Evolutionary conservation across 1,139 yeast species (phyloP).

Genomic region (Yamadazyma trypodendri): DNA sequence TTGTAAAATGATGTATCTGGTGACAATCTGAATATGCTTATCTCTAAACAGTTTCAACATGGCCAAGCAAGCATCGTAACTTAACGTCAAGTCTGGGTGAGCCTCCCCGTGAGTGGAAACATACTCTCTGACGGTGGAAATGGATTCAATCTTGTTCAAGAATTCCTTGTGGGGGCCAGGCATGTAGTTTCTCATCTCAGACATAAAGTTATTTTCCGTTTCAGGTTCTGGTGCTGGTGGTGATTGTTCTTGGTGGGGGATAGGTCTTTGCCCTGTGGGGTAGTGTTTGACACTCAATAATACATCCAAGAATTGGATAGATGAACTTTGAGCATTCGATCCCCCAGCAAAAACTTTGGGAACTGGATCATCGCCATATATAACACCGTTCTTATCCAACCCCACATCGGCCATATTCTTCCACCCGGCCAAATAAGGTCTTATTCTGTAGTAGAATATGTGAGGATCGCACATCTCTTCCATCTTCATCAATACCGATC

Average conservation of each 20-base stretch:
- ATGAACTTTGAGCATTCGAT: constrained; percentile 88
- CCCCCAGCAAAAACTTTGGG: constrained; percentile 81
- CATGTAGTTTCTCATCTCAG: constrained; percentile 87
- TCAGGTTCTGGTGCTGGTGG: neutral
- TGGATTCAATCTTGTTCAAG: constrained; percentile 54
- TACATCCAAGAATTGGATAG: constrained; percentile 83
- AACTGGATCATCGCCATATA: constrained; percentile 64
- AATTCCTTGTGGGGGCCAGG: constrained; percentile 82
- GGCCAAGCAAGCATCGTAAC: constrained; percentile 89
- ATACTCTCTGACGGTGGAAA: constrained; percentile 61
- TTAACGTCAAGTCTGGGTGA: constrained; percentile 58
- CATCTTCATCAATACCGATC: constrained; percentile 77
- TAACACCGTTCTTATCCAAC: constrained; percentile 68
- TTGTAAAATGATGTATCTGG: constrained; percentile 79
- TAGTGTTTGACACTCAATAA: constrained; percentile 73
- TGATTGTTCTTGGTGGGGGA: constrained; percentile 23
- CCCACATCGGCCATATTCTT: constrained; percentile 89
- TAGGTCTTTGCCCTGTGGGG: constrained; percentile 66
- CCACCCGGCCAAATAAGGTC: constrained; percentile 96
- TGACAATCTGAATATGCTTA: constrained; percentile 88
- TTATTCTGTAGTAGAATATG: constrained; percentile 76
- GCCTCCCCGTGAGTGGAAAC: constrained; percentile 44
- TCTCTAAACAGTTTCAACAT: constrained; percentile 88
- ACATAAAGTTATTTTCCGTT: constrained; percentile 58
- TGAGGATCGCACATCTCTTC: constrained; percentile 96